phyloP scores from a whole-genome alignment of 148 eudicot genomes.

The Rheum nobile region DNA sequence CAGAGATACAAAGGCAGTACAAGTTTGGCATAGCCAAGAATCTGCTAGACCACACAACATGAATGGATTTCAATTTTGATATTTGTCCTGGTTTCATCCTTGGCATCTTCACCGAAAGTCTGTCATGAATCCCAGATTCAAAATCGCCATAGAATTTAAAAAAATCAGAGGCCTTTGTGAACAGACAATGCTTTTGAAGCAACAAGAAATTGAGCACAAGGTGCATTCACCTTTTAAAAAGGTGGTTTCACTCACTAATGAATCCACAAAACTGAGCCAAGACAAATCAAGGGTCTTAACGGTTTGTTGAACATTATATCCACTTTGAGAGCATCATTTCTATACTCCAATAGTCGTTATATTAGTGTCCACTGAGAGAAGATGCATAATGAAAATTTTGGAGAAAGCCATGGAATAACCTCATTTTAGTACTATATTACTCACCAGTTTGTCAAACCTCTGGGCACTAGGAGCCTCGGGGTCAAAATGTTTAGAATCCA shows the following conservation, averaged over 20 bases:
- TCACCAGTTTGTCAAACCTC: constrained; percentile 50
- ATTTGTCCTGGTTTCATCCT: not conserved
- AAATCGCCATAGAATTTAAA: not conserved
- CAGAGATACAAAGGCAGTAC: not conserved
- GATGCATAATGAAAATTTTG: not conserved
- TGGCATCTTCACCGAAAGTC: not conserved
- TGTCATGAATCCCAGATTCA: not conserved
- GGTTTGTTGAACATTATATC: too few species aligned
- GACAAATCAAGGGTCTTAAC: not conserved
- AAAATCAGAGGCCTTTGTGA: not conserved
- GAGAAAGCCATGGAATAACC: not conserved
- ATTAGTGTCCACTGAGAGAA: not conserved
- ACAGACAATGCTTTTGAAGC: not conserved
- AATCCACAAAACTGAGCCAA: not conserved
- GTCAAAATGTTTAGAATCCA: constrained; percentile 42
- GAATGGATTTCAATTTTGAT: not conserved
- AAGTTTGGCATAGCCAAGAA: not conserved
- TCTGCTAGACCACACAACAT: not conserved
- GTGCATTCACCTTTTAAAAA: not conserved
- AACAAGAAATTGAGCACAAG: not conserved
- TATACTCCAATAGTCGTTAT: too few species aligned
- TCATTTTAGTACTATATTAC: not conserved
- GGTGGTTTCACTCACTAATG: not conserved
- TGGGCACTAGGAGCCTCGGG: constrained; percentile 13
- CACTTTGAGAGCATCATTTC: too few species aligned